Conservation (phyloP, 495 filamentous ascomycete species). For the Penicillium herquei region DNA sequence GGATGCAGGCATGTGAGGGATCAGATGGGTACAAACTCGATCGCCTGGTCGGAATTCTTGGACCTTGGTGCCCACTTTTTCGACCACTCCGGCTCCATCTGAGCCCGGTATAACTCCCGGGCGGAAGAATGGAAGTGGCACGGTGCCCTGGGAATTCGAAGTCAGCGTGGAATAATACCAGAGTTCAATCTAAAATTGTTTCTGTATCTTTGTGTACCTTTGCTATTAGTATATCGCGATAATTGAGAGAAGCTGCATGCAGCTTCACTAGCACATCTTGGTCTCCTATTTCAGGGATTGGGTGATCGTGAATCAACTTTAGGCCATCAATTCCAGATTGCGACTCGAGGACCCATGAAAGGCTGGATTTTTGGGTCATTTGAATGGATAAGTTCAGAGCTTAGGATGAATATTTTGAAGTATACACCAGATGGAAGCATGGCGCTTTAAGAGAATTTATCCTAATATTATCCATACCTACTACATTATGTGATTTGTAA, state of each 20-base stretch:
- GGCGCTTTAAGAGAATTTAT: too few relatives aligned
- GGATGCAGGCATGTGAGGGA: not conserved
- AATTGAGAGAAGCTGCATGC: conserved; percentile 1
- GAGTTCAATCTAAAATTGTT: not conserved
- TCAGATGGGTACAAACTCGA: conserved; percentile 13
- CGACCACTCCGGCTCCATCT: conserved; percentile 55
- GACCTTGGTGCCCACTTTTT: conserved; percentile 46
- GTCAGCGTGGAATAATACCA: not conserved
- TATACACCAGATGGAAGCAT: not conserved
- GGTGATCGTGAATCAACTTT: not conserved
- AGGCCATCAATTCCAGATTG: not conserved
- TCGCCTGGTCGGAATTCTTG: conserved; percentile 54
- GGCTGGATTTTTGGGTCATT: too few relatives aligned
- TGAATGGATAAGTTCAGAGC: not conserved
- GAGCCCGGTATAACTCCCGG: conserved; percentile 36
- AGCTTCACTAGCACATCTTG: not conserved
- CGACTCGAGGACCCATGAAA: too few relatives aligned
- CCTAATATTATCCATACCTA: too few relatives aligned
- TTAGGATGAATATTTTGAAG: not conserved
- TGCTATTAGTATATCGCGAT: not conserved
- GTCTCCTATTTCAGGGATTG: not conserved
- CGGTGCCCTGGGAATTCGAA: not conserved
- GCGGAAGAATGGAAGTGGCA: too few relatives aligned
- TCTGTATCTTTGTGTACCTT: not conserved
- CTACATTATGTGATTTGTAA: too few relatives aligned